Base-by-base conservation (phyloP, 345 rosid genomes). In the Clarkia xantiana region DNA sequence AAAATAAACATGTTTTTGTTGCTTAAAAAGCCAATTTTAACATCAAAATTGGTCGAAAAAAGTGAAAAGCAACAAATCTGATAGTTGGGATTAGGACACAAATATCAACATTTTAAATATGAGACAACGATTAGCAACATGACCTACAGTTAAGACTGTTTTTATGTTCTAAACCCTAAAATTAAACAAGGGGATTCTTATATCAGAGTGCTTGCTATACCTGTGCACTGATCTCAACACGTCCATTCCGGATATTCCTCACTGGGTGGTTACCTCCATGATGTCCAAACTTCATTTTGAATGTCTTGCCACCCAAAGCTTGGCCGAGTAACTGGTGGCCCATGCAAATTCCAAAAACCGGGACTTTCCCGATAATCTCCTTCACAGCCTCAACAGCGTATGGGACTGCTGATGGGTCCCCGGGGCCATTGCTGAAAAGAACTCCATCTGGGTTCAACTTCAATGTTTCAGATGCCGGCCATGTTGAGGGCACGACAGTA, bases 211-310 rank as follows among this genome's bases (percentile, higher is more conserved):
- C n/a, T n/a, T n/a, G n/a, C 5, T 29, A 29, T 3, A 84, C 98
- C 93, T 91, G 96, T 50, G 95, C 78, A 66, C 96, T 91, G 50
- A 91, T 86, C 80, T 91, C 90, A 49, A 91, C 95, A 15, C 70
- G 71, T 36, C 81, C 76, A 56, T 65, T 79, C 17, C 58, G 78
- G 58, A 79, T 52, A 55, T 86, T 84, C 49, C 76, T 69, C 52
- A 91, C 96, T 0, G 96, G 96, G 66, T 86, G 98, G 57, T 91
- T 91, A 22, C 96, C 96, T 63, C 96, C 95, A 67, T 86, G 98
- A 72, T 86, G 98, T 29, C 94, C 95, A 66, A 91, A 91, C 74
- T 91, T 91, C 96, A 91, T 86, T 66, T 91, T 91, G 56, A 76
- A 91, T 52, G 96, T 91, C 57, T 80, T 84, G 57, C 96, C 94